Percentiles rank a stretch among this genome's conserved stretches.
Conservation (phyloP, 306 rosid species). For the Trifolium pratense region DNA sequence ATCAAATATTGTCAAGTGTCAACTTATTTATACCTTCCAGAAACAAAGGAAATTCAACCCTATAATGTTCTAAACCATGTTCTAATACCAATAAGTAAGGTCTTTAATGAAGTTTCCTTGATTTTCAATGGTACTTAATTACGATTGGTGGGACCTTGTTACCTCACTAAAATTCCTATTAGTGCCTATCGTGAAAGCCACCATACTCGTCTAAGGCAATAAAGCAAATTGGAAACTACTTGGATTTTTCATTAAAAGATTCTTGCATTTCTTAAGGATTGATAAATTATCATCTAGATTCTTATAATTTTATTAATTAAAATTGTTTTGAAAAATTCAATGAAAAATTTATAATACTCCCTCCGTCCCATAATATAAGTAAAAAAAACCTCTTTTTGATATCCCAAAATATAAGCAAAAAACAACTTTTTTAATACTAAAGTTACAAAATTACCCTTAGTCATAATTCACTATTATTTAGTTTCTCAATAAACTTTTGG, state of each 20-base stretch:
- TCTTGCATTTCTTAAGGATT: not conserved
- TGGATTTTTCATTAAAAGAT: not conserved
- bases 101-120: slow-evolving; percentile 34
- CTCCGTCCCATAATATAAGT: too few species aligned
- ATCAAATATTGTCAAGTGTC: slow-evolving; percentile 43
- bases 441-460: too few species aligned
- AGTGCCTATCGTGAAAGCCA: slow-evolving; percentile 7
- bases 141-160: slow-evolving; percentile 40
- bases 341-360: not conserved
- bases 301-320: not conserved
- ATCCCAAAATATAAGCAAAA: too few species aligned
- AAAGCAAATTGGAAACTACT: not conserved
- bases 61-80: not conserved
- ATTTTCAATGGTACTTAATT: not conserved
- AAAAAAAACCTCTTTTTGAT: too few species aligned
- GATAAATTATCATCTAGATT: not conserved
- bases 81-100: slow-evolving; percentile 7
- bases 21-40: slow-evolving; percentile 53
- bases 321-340: not conserved
- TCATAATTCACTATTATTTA: too few species aligned
- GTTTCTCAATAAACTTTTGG: too few species aligned
- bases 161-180: slow-evolving; percentile 31
- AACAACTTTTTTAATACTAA: too few species aligned
- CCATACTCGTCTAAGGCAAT: slow-evolving; percentile 9
- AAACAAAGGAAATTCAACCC: slow-evolving; percentile 43